These are phyloP conservation scores for Neospermospora avenae DNA, from an alignment of 2,329 filamentous ascomycete genomes.

Conservation along the genomic window DNA sequence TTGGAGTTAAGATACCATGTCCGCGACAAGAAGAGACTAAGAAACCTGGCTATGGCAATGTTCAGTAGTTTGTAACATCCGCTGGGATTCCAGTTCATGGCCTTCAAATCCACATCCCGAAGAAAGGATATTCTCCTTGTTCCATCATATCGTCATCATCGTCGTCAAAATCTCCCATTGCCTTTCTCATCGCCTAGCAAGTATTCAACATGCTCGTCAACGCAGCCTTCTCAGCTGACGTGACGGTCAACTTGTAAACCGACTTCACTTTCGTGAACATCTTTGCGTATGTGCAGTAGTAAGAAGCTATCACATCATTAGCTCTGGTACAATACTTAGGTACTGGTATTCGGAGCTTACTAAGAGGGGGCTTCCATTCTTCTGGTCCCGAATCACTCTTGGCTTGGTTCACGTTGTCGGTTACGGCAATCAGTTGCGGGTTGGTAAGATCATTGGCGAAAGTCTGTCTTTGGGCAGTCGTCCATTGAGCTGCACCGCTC, in stretches of 20 bases:
- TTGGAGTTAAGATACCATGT: no score
- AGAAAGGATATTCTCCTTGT: not conserved
- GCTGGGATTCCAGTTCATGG: not conserved
- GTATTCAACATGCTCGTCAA: conserved; percentile 61
- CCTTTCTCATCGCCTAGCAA: conserved; percentile 44
- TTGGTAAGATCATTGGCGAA: conserved; percentile 77
- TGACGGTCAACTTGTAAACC: conserved; percentile 66
- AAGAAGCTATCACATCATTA: conserved; percentile 42
- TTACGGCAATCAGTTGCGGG: conserved; percentile 77
- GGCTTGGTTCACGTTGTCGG: conserved; percentile 68
- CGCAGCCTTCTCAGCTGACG: conserved; percentile 67
- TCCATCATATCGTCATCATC: not conserved
- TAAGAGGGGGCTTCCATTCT: conserved; percentile 68
- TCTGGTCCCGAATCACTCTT: conserved; percentile 77
- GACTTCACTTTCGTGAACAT: conserved; percentile 76
- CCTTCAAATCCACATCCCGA: not conserved
- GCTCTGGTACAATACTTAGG: conserved; percentile 14
- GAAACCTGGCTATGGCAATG: no score
- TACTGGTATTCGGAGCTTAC: conserved; percentile 35
- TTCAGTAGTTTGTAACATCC: no score
- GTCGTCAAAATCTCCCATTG: not conserved
- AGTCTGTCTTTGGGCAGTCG: conserved; percentile 58
- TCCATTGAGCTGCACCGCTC: conserved; percentile 72
- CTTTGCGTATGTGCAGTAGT: conserved; percentile 75
- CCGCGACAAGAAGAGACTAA: no score